These are phyloP conservation scores for Pestalotiopsis sp. DNA, from an alignment of 2,329 filamentous ascomycete genomes.

Conservation along the genomic window DNA sequence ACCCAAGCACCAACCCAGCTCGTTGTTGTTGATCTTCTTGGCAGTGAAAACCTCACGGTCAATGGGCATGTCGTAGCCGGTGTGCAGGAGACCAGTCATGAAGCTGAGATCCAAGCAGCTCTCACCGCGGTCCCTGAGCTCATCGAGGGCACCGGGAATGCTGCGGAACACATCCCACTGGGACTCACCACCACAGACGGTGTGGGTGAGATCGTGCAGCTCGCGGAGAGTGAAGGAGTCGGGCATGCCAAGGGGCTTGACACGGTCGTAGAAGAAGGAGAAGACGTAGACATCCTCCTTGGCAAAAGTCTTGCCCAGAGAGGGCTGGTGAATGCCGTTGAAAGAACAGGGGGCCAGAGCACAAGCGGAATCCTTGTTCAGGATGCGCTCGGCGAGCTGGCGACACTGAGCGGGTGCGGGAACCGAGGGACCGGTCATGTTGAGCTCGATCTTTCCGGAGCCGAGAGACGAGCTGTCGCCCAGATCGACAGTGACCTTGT, in stretches of 20 bases:
- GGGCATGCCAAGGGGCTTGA: slow-evolving; percentile 94
- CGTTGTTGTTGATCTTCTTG: slow-evolving; percentile 98
- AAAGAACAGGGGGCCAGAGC: slow-evolving; percentile 92
- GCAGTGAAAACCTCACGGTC: slow-evolving; percentile 96
- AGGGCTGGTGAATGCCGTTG: slow-evolving; percentile 94
- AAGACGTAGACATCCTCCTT: slow-evolving; percentile 94
- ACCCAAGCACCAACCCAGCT: slow-evolving; percentile 96
- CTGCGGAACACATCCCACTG: slow-evolving; percentile 81
- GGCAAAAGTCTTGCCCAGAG: slow-evolving; percentile 87
- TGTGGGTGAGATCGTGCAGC: slow-evolving; percentile 80
- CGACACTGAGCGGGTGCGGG: slow-evolving; percentile 86
- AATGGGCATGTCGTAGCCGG: slow-evolving; percentile 97
- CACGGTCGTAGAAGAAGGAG: slow-evolving; percentile 98
- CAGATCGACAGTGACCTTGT: slow-evolving; percentile 74
- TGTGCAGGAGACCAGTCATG: slow-evolving; percentile 90
- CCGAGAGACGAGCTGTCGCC: slow-evolving; percentile 68
- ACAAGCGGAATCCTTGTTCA: slow-evolving; percentile 85
- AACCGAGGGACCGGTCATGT: slow-evolving; percentile 82
- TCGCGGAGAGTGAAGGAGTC: slow-evolving; percentile 92
- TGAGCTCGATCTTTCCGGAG: slow-evolving; percentile 64
- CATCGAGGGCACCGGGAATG: slow-evolving; percentile 76
- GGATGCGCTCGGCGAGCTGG: slow-evolving; percentile 83
- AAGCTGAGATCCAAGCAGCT: slow-evolving; percentile 96
- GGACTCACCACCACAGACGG: slow-evolving; percentile 79
- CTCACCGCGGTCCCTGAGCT: slow-evolving; percentile 82